These are phyloP conservation scores for Exophiala xenobiotica DNA, from an alignment of 2,329 filamentous ascomycete species.

Conservation along the genomic window DNA sequence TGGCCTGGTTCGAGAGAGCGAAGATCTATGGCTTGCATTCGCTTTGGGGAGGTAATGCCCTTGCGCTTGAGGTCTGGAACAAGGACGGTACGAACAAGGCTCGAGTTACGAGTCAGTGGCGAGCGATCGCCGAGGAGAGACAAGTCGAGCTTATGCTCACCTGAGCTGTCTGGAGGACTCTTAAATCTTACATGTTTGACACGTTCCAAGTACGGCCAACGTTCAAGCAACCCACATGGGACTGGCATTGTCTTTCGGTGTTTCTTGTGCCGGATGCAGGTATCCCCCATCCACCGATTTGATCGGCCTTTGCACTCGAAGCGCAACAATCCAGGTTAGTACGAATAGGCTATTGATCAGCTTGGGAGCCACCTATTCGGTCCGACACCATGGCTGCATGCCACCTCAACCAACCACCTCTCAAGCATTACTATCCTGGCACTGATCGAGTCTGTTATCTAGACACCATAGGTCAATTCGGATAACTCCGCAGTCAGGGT, in stretches of 20 bases:
- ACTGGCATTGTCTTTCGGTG: background rate
- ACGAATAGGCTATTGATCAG: too few species aligned
- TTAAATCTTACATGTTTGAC: too few species aligned
- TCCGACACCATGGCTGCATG: too few species aligned
- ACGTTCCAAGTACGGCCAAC: too few species aligned
- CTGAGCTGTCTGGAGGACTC: background rate
- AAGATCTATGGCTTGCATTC: slow-evolving; percentile 3
- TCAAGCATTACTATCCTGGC: background rate
- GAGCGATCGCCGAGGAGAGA: slow-evolving; percentile 6
- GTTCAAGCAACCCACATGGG: background rate
- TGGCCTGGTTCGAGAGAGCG: slow-evolving; percentile 4
- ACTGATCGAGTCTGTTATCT: background rate
- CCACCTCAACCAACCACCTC: too few species aligned
- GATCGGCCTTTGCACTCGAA: background rate
- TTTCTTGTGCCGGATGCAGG: background rate
- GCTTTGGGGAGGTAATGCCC: slow-evolving; percentile 1
- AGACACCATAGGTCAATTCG: too few species aligned
- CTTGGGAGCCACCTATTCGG: too few species aligned
- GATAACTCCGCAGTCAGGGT: background rate
- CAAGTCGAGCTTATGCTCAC: slow-evolving; percentile 7
- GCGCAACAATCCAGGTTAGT: background rate
- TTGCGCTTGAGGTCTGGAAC: slow-evolving; percentile 6
- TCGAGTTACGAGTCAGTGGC: slow-evolving; percentile 8
- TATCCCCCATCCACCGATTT: background rate
- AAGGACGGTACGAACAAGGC: background rate